Evolutionary conservation across 345 rosid species (phyloP).

Genomic region (Anastatica hierochuntica): DNA sequence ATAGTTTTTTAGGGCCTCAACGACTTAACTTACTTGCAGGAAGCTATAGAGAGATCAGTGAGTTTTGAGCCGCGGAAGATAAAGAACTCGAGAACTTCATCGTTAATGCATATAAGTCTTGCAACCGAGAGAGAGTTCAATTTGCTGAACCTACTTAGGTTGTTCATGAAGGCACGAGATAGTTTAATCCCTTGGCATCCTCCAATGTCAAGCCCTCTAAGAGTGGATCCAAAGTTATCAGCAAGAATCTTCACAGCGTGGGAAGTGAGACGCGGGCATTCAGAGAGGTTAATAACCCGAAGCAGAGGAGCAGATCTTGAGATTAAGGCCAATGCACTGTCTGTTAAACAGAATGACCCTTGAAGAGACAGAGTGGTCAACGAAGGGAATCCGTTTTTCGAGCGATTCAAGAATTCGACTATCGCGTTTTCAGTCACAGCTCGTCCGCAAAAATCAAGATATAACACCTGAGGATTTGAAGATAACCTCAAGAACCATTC

Average conservation of each 20-base stretch:
- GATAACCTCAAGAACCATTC: background rate
- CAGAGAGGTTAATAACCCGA: slow-evolving; percentile 33
- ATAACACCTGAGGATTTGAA: slow-evolving; percentile 28
- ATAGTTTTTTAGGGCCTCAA: background rate
- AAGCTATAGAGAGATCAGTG: slow-evolving; percentile 27
- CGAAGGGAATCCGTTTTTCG: slow-evolving; percentile 20
- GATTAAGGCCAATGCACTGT: slow-evolving; percentile 26
- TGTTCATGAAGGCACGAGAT: slow-evolving; percentile 14
- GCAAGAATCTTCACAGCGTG: slow-evolving; percentile 26
- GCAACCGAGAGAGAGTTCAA: slow-evolving; percentile 38
- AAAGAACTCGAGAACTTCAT: slow-evolving; percentile 19
- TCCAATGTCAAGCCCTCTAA: slow-evolving; percentile 40
- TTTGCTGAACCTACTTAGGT: slow-evolving; percentile 23
- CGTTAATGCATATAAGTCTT: slow-evolving; percentile 27
- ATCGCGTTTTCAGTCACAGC: slow-evolving; percentile 28
- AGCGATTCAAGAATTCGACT: slow-evolving; percentile 21
- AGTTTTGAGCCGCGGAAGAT: slow-evolving; percentile 23
- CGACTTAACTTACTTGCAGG: slow-evolving; percentile 12
- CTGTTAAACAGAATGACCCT: slow-evolving; percentile 38
- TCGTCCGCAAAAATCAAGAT: slow-evolving; percentile 37
- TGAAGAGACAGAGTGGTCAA: slow-evolving; percentile 32
- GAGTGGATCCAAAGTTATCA: slow-evolving; percentile 15
- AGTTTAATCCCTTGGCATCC: slow-evolving; percentile 35
- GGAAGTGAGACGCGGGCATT: slow-evolving; percentile 35
- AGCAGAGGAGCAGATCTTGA: slow-evolving; percentile 33